Evolutionary conservation across 257 asterid genomes (phyloP).

Genomic region (Rehmannia glutinosa): DNA sequence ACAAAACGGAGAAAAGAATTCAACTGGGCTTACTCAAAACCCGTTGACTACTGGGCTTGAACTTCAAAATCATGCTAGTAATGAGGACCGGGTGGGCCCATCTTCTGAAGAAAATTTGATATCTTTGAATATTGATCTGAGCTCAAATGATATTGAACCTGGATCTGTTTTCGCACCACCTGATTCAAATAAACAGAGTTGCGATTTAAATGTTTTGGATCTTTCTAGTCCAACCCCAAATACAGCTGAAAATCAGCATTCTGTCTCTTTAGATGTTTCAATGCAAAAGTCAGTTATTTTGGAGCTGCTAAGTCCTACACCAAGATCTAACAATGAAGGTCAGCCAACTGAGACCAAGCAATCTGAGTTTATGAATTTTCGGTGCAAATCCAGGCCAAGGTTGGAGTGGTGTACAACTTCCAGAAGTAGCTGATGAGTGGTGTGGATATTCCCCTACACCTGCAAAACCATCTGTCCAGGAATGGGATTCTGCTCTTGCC

Average conservation of each 20-base stretch:
- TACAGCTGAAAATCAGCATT: conserved; percentile 17
- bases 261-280: conserved; percentile 22
- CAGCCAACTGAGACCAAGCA: conserved; percentile 33
- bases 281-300: conserved; percentile 24
- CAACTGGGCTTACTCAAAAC: conserved; percentile 28
- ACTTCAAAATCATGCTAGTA: conserved; percentile 23
- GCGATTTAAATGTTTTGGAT: conserved; percentile 18
- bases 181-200: conserved; percentile 23
- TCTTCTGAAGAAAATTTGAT: conserved; percentile 39
- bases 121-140: conserved; percentile 31
- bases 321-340: conserved; percentile 34
- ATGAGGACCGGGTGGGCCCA: conserved; percentile 21
- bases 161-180: conserved; percentile 16
- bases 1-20: conserved; percentile 25
- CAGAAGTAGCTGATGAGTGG: conserved; percentile 50
- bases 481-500: conserved; percentile 39
- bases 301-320: conserved; percentile 42
- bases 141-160: conserved; percentile 24
- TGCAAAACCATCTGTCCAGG: conserved; percentile 33
- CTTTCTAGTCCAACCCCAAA: conserved; percentile 27
- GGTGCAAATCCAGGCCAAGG: conserved; percentile 39
- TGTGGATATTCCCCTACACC: conserved; percentile 36
- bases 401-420: conserved; percentile 48
- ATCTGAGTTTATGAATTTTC: conserved; percentile 31
- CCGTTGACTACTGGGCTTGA: conserved; percentile 22